Percentiles rank a stretch among this genome's conserved stretches.
Conservation (phyloP, 1,139 yeast species). For the Magnusiomyces tetraspermus region DNA sequence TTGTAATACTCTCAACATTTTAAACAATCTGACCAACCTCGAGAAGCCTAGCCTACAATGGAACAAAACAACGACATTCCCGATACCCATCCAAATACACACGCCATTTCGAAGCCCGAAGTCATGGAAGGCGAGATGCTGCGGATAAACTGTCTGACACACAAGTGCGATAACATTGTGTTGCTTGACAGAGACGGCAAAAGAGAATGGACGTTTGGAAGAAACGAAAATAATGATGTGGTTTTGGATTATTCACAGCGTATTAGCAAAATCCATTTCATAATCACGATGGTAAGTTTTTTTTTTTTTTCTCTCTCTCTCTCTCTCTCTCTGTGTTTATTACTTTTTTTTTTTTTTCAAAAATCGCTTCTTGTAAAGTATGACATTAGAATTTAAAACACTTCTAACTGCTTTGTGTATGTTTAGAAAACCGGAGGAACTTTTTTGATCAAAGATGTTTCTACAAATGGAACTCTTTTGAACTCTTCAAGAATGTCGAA, state of each 20-base stretch:
- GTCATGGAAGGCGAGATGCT: conserved; percentile 4
- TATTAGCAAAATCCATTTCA: background rate
- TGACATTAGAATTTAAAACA: no score
- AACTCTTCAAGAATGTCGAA: conserved; percentile 66
- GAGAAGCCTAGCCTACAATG: no score
- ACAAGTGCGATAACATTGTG: conserved; percentile 8
- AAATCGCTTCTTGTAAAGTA: no score
- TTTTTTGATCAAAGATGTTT: conserved; percentile 25
- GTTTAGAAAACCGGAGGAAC: conserved; percentile 15
- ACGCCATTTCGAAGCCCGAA: background rate
- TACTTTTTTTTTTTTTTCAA: background rate
- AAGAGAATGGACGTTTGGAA: conserved; percentile 83
- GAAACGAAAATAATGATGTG: conserved; percentile 35
- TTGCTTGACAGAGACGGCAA: conserved; percentile 42
- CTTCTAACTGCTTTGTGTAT: background rate
- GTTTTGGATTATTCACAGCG: background rate
- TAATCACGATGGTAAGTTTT: background rate
- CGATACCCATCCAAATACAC: conserved; percentile 1
- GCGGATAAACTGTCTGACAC: conserved; percentile 12
- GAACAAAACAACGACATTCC: background rate
- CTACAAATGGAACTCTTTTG: conserved; percentile 83
- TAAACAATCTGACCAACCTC: no score
- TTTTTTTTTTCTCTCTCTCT: background rate
- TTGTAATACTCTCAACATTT: no score
- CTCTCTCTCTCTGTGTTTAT: background rate